Conservation (phyloP, 1,139 yeast genomes). For the Candida gigantensis region DNA sequence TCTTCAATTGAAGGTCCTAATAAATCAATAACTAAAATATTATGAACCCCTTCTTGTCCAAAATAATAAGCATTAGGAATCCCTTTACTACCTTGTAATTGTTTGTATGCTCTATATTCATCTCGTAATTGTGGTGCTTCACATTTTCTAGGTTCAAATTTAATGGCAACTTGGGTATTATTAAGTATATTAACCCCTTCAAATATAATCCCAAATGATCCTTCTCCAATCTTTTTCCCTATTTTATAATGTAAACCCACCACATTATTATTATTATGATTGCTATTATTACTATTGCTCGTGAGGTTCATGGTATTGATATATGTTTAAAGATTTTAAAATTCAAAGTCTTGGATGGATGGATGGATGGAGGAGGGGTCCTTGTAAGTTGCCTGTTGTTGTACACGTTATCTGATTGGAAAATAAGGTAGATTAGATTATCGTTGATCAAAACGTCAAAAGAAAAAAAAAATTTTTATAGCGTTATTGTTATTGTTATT, state of each 20-base stretch:
- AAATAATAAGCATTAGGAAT: constrained; percentile 76
- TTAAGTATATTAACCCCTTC: constrained; percentile 87
- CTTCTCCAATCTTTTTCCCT: constrained; percentile 97
- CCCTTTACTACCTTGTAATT: constrained; percentile 60
- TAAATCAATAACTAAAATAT: constrained; percentile 69
- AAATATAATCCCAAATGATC: constrained; percentile 95
- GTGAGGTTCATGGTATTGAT: neutral
- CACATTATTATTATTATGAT: constrained; percentile 20
- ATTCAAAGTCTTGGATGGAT: no score
- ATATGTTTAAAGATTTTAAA: no score
- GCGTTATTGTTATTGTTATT: no score
- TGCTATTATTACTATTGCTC: neutral
- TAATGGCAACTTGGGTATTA: constrained; percentile 76
- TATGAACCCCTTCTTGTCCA: constrained; percentile 81
- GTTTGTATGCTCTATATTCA: constrained; percentile 73
- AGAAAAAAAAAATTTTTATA: no score
- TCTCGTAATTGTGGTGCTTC: constrained; percentile 82
- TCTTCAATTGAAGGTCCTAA: constrained; percentile 80
- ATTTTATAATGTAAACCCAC: constrained; percentile 84
- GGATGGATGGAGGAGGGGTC: no score
- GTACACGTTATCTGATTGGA: no score
- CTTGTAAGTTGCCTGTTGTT: no score
- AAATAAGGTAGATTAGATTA: no score
- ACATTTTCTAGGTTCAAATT: constrained; percentile 76
- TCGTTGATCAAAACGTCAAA: no score